Evolutionary conservation across 768 basidiomycete genomes (phyloP).

Genomic region (Hydnum rufescens): DNA sequence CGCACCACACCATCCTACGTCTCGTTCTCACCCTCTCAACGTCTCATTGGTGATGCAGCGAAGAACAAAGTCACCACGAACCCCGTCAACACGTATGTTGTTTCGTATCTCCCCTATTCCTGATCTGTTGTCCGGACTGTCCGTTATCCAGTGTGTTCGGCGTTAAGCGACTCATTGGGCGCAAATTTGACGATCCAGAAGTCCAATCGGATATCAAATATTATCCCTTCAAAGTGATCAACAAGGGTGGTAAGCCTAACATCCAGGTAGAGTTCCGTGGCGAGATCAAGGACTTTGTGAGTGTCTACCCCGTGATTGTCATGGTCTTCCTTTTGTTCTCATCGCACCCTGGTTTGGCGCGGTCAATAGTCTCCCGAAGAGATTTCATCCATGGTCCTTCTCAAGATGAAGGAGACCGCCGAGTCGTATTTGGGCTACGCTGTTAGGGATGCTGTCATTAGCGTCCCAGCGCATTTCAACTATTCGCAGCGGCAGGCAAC

Average conservation of each 20-base stretch:
- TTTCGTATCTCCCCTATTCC: background rate
- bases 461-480: constrained; percentile 34
- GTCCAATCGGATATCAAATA: constrained; percentile 31
- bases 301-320: constrained; percentile 1
- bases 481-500: constrained; percentile 32
- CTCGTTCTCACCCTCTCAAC: constrained; percentile 37
- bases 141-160: constrained; percentile 24
- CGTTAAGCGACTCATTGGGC: constrained; percentile 25
- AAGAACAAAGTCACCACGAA: constrained; percentile 32
- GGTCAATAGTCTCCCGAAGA: constrained; percentile 23
- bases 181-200: constrained; percentile 26
- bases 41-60: constrained; percentile 33
- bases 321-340: constrained; percentile 13
- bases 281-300: constrained; percentile 34
- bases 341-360: background rate
- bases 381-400: constrained; percentile 29
- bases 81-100: constrained; percentile 20
- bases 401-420: constrained; percentile 34
- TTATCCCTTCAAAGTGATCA: constrained; percentile 29
- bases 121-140: constrained; percentile 5
- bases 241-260: constrained; percentile 30
- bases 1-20: constrained; percentile 48
- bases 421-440: constrained; percentile 30
- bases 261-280: constrained; percentile 34
- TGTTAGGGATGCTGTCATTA: constrained; percentile 28